Conservation (phyloP, 371 early-diverging fungal species). For the Mortierella sp. region DNA sequence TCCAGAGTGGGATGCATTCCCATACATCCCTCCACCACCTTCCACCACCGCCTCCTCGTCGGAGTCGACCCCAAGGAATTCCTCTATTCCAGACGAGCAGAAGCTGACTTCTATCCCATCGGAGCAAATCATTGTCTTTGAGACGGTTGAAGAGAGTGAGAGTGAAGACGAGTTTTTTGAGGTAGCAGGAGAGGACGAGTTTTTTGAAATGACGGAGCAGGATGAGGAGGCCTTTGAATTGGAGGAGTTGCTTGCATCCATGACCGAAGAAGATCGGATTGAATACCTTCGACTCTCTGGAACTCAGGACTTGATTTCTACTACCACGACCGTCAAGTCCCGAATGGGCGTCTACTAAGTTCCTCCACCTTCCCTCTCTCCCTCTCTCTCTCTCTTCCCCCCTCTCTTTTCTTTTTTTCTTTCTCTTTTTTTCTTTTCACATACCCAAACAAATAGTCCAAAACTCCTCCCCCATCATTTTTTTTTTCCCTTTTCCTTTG, state of each 20-base stretch:
- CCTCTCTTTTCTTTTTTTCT: not conserved
- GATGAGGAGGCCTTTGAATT: constrained; percentile 42
- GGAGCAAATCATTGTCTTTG: constrained; percentile 11
- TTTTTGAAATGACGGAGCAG: not conserved
- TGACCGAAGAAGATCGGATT: constrained; percentile 36
- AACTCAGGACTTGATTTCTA: not conserved
- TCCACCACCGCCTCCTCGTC: not conserved
- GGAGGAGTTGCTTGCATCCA: constrained; percentile 23
- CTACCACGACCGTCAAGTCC: not conserved
- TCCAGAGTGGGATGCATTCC: not conserved
- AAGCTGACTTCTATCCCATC: not conserved
- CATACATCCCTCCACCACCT: not conserved
- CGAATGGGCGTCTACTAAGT: not conserved
- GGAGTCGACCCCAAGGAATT: not conserved
- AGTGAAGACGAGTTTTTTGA: too few species aligned
- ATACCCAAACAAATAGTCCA: too few species aligned
- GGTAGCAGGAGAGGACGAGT: not conserved
- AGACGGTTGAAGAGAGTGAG: constrained; percentile 3
- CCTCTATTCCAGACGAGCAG: not conserved
- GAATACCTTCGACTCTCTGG: constrained; percentile 41
- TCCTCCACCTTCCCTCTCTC: not conserved
- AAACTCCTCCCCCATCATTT: too few species aligned
- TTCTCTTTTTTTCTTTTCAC: too few species aligned
- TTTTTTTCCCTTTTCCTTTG: too few species aligned
- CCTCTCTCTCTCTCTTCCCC: not conserved